Base-by-base conservation (phyloP, 192 early-diverging fungal genomes). In the Backusella morwellensis region DNA sequence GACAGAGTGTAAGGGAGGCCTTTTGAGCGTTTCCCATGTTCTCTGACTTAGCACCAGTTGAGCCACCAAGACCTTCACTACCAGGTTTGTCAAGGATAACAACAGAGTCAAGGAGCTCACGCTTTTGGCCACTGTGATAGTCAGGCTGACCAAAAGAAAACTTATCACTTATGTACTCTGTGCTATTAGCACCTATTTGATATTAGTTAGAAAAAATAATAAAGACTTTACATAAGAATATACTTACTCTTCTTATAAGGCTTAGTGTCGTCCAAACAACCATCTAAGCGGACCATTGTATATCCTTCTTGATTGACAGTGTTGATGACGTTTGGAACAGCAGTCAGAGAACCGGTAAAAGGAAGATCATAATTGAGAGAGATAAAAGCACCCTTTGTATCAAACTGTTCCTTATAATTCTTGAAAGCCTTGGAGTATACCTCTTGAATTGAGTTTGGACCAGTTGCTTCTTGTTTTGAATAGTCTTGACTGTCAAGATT, bases 221-320 rank as follows among this genome's bases (percentile, higher is more conserved):
- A 15, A 47, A 36, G 0, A 35, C 8, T n/a, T 23, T 38, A 29
- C 1, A 6, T 11, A 11, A 26, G 9, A 70, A 23, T 40, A 26
- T 12, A 72, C 21, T 44, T 78, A 82, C 81, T 78, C 73, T 88
- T 85, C 66, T 84, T 85, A 75, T 88, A 88, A 5, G 86, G 86
- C 3, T 21, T 66, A 11, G 67, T 72, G 21, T 88, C 86, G 47
- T 85, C 85, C 6, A 81, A 69, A 66, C 86, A 88, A 4, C 86
- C 86, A 59, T 88, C 86, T 72, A 88, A 54, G 12, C 86, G 83
- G 11, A 88, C 86, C 84, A 88, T 84, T 35, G 82, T 83, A 66
- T 88, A 88, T 5, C 77, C 84, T 79, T 88, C 80, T 32, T 81
- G 67, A 40, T 85, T 84, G 26, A 88, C 79, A 36, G 86, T 75